Evolutionary conservation across 2,329 filamentous ascomycete species (phyloP).

Genomic region (Neonectria ditissima): DNA sequence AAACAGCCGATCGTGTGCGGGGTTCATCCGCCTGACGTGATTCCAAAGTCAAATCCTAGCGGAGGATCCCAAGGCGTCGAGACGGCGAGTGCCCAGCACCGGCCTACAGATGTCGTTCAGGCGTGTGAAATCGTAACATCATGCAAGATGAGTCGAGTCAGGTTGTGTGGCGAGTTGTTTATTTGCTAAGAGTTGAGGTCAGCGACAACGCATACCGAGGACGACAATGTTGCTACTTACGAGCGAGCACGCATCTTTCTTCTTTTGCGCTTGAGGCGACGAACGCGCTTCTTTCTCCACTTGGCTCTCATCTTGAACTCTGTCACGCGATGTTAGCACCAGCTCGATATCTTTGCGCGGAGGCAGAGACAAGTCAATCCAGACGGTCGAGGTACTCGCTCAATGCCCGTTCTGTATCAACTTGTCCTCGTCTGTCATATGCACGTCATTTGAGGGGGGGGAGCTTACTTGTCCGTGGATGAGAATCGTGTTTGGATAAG

Average conservation of each 20-base stretch:
- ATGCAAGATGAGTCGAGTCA: constrained; percentile 62
- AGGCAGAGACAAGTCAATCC: constrained; percentile 20
- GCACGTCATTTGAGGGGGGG: constrained; percentile 24
- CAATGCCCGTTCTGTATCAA: constrained; percentile 23
- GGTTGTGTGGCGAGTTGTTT: constrained; percentile 72
- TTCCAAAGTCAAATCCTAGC: constrained; percentile 45
- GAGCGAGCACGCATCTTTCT: constrained; percentile 99
- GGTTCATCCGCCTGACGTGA: constrained; percentile 45
- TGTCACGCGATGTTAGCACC: constrained; percentile 40
- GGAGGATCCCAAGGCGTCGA: constrained; percentile 36
- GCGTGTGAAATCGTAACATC: constrained; percentile 52
- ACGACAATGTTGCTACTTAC: constrained; percentile 69
- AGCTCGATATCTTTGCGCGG: constrained; percentile 10
- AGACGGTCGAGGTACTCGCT: constrained; percentile 24
- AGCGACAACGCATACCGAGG: constrained; percentile 30
- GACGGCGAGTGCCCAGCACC: constrained; percentile 40
- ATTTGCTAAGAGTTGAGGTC: constrained; percentile 67
- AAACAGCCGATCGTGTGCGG: constrained; percentile 45
- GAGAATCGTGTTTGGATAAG: constrained; percentile 60
- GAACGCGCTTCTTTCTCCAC: constrained; percentile 99
- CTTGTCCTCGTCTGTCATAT: constrained; percentile 20
- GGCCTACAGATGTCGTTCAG: constrained; percentile 44
- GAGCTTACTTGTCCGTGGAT: constrained; percentile 57
- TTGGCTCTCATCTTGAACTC: constrained; percentile 86
- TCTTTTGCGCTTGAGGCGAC: constrained; percentile 99